Conservation (phyloP, 345 rosid genomes). For the Camelina hispida region DNA sequence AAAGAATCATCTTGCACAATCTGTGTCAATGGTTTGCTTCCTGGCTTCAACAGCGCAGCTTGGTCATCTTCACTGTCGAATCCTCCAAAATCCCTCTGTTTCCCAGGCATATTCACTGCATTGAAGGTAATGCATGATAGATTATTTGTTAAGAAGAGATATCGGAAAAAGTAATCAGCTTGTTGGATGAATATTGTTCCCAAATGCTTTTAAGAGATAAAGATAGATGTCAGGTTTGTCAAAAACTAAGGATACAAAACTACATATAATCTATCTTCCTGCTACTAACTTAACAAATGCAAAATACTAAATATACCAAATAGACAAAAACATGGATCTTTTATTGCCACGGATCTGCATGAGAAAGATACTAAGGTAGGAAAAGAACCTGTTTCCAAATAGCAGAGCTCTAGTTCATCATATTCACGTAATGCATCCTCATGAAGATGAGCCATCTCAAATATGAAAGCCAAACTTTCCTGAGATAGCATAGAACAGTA, state of each 20-base stretch:
- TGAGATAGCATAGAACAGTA: slow-evolving; percentile 46
- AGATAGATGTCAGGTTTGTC: not conserved
- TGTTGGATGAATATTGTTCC: slow-evolving; percentile 25
- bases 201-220: slow-evolving; percentile 21
- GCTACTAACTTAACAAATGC: too few species aligned
- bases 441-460: slow-evolving; percentile 95
- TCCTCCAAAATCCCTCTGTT: slow-evolving; percentile 92
- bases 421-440: slow-evolving; percentile 98
- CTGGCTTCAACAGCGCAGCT: slow-evolving; percentile 80
- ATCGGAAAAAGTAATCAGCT: slow-evolving; percentile 11
- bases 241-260: not conserved
- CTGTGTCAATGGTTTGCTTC: slow-evolving; percentile 70
- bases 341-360: slow-evolving; percentile 8
- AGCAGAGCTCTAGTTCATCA: slow-evolving; percentile 95
- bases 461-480: slow-evolving; percentile 99
- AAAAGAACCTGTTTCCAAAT: slow-evolving; percentile 82
- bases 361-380: slow-evolving; percentile 22
- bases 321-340: not conserved
- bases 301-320: slow-evolving; percentile 1
- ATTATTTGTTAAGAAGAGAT: slow-evolving; percentile 14
- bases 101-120: slow-evolving; percentile 76
- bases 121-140: slow-evolving; percentile 20
- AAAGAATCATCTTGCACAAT: slow-evolving; percentile 94
- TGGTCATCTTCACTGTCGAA: slow-evolving; percentile 85
- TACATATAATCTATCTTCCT: too few species aligned